Conservation (phyloP, 129 eudicot genomes). For the Helichrysum umbraculigerum region DNA sequence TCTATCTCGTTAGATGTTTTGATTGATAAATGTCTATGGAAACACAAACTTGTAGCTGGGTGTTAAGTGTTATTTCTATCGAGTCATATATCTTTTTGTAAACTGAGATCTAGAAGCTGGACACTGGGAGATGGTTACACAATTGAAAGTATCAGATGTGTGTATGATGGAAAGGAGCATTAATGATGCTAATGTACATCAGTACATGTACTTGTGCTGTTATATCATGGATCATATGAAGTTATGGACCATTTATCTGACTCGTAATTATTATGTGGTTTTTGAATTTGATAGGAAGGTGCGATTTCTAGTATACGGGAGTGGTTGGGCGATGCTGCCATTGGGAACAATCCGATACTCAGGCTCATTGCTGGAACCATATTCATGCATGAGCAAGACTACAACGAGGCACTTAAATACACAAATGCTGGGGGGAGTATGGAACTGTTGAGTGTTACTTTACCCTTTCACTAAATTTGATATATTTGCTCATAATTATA, state of each 20-base stretch:
- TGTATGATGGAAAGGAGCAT: conserved; percentile 9
- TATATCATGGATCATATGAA: neutral
- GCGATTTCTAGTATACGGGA: conserved; percentile 67
- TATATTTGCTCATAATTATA: neutral
- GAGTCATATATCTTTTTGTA: neutral
- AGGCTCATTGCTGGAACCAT: conserved; percentile 88
- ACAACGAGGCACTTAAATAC: conserved; percentile 79
- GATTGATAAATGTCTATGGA: neutral
- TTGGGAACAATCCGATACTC: conserved; percentile 79
- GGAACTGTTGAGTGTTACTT: conserved; percentile 80
- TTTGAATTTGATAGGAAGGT: conserved; percentile 49
- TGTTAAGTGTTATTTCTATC: neutral
- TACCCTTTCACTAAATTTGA: neutral
- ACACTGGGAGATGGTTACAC: conserved; percentile 9
- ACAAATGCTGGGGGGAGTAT: conserved; percentile 86
- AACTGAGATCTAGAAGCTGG: conserved; percentile 14
- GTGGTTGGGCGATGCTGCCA: conserved; percentile 81
- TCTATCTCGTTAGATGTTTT: conserved; percentile 9
- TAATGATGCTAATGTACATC: neutral
- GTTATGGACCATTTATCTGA: neutral
- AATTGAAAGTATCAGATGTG: conserved; percentile 9
- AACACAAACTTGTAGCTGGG: neutral
- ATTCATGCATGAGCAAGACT: conserved; percentile 89
- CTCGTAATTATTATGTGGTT: neutral
- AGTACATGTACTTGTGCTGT: conserved; percentile 4